Percentiles rank a stretch among this genome's conserved stretches.
Evolutionary conservation across 345 rosid genomes (phyloP).

Genomic region (Alliaria petiolata): DNA sequence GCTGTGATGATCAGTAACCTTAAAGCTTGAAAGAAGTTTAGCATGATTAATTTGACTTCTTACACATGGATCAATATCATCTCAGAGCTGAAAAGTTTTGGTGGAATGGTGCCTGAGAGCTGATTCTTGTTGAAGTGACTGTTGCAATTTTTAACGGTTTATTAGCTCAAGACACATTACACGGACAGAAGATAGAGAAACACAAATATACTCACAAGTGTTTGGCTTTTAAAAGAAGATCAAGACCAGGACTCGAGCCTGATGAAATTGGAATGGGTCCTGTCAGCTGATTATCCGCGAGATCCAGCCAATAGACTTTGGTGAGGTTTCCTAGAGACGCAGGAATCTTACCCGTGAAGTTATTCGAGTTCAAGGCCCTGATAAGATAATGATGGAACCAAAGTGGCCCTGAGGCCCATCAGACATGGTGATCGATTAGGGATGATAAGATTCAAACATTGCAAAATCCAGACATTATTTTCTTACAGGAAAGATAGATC

Average conservation of each 20-base stretch:
- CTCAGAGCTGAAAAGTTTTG: conserved; percentile 56
- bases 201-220: conserved; percentile 65
- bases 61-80: conserved; percentile 91
- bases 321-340: conserved; percentile 76
- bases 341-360: conserved; percentile 77
- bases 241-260: conserved; percentile 56
- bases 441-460: no score
- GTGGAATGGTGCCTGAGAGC: conserved; percentile 77
- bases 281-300: conserved; percentile 79
- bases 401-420: not conserved
- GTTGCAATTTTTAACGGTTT: no score
- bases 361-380: conserved; percentile 97
- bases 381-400: conserved; percentile 10
- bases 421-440: not conserved
- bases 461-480: not conserved
- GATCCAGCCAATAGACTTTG: conserved; percentile 78
- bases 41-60: conserved; percentile 27
- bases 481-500: conserved; percentile 88
- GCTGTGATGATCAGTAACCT: conserved; percentile 1
- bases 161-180: no score
- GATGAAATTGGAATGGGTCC: conserved; percentile 77
- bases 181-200: not conserved
- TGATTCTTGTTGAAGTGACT: conserved; percentile 92
- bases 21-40: not conserved
- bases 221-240: conserved; percentile 65